phyloP scores from a whole-genome alignment of 164 flowering plant genomes.

The Saururus chinensis region DNA sequence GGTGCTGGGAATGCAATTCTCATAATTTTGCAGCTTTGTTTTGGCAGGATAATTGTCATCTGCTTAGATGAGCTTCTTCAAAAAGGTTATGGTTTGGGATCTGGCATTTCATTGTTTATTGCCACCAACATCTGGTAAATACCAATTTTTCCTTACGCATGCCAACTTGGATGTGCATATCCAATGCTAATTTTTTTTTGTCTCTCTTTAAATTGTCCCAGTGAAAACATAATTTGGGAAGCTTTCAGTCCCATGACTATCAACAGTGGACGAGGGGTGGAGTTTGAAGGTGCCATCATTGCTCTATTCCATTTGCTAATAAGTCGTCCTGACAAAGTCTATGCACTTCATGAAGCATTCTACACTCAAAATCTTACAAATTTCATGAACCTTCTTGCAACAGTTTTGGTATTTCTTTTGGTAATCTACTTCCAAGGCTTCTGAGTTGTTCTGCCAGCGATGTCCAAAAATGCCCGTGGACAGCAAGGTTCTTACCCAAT shows the following conservation, averaged over 20 bases:
- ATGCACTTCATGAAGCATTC: slow-evolving; percentile 40
- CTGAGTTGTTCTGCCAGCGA: slow-evolving; percentile 42
- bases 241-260: slow-evolving; percentile 47
- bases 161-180: not conserved
- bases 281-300: slow-evolving; percentile 42
- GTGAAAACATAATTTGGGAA: slow-evolving; percentile 48
- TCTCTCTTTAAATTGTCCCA: slow-evolving; percentile 4
- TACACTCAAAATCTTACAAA: slow-evolving; percentile 40
- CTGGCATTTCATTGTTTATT: slow-evolving; percentile 41
- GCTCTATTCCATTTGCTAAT: slow-evolving; percentile 36
- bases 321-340: slow-evolving; percentile 33
- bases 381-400: slow-evolving; percentile 35
- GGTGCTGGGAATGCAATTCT: slow-evolving; percentile 49
- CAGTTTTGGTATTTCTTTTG: slow-evolving; percentile 33
- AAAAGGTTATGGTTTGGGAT: no score
- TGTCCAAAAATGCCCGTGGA: slow-evolving; percentile 45
- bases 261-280: slow-evolving; percentile 39
- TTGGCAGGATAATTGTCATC: slow-evolving; percentile 43
- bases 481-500: slow-evolving; percentile 53
- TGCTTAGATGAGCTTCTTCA: slow-evolving; percentile 40
- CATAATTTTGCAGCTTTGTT: slow-evolving; percentile 39
- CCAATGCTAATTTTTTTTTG: no score
- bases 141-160: not conserved
- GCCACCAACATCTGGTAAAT: slow-evolving; percentile 43
- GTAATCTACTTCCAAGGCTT: slow-evolving; percentile 49